Evolutionary conservation across 441 rosid species (phyloP), one percentile per base, ranked within the genome.

Genomic region (Gossypium schwendimanii): DNA sequence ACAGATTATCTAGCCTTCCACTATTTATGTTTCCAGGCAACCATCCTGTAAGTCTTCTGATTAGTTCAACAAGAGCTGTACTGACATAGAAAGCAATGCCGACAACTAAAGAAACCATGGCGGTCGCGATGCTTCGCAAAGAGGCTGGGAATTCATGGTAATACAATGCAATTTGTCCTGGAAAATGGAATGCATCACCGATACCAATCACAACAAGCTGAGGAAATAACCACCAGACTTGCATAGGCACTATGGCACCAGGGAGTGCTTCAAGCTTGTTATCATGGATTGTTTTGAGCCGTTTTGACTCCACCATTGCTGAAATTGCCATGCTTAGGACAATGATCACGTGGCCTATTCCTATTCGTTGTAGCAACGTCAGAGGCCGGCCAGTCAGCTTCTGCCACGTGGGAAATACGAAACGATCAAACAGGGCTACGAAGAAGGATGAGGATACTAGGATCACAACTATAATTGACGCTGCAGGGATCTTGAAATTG

Each of bases 401-500:
- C 14, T 76, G 45, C 84, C 78, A 82, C 45, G 76, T 8, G 2
- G 91, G 83, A 69, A 24, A 28, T 4, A 75, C 24, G 62, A 73
- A 20, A 24, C 77, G 73, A 17, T 79, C 84, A 3, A 85, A 75
- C 2, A 87, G 44, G 14, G 80, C 21, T 14, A 85, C 6, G 15
- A 59, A 69, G 18, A 80, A 23, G 58, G 78, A 73, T 12, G 73
- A 6, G 4, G 87, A 72, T 31, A 82, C 0, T 7, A 62, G 49
- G 17, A 55, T 1, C 54, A 77, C 54, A 31, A 87, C 87, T 57
- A 67, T 20, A 0, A 87, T 10, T 2, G 89, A 82, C 2, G 81
- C 85, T 0, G 86, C 85, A 0, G 91, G 82, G 79, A 87, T 68
- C 69, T 70, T 76, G 81, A 87, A 83, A 44, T 69, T 64, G 15